Conservation (phyloP, 768 basidiomycete species). For the Russula virescens region DNA sequence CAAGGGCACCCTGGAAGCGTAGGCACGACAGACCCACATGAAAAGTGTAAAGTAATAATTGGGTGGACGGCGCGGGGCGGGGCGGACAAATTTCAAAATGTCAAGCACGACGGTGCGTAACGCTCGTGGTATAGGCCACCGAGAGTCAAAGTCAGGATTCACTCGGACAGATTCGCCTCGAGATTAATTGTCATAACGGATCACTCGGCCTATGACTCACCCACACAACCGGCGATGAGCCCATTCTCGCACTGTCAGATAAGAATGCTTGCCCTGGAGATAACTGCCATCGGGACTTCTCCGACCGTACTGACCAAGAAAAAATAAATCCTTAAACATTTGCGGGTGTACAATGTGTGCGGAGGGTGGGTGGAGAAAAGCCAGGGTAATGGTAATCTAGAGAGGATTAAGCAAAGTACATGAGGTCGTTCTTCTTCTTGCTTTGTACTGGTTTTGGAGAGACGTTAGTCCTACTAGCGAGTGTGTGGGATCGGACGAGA, state of each 20-base stretch:
- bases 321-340: slow-evolving; percentile 1
- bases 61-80: too few relatives aligned
- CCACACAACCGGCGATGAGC: too few relatives aligned
- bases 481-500: slow-evolving; percentile 2
- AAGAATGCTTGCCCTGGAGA: not conserved
- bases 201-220: too few relatives aligned
- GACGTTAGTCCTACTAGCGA: slow-evolving; percentile 25
- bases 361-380: slow-evolving; percentile 9
- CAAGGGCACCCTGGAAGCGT: too few relatives aligned
- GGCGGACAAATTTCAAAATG: too few relatives aligned
- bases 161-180: too few relatives aligned
- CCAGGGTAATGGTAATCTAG: slow-evolving; percentile 8
- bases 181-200: too few relatives aligned
- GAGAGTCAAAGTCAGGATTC: too few relatives aligned
- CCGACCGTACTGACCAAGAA: not conserved
- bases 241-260: not conserved
- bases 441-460: slow-evolving; percentile 70
- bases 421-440: slow-evolving; percentile 98
- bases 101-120: too few relatives aligned
- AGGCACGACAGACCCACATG: too few relatives aligned
- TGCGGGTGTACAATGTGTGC: slow-evolving; percentile 15
- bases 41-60: too few relatives aligned
- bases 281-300: not conserved
- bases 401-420: slow-evolving; percentile 75
- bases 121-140: too few relatives aligned